Percentiles rank a stretch among this genome's conserved stretches.
These are phyloP conservation scores for Westerdykella sp. DNA, from an alignment of 2,329 filamentous ascomycete species.

Conservation along the genomic window DNA sequence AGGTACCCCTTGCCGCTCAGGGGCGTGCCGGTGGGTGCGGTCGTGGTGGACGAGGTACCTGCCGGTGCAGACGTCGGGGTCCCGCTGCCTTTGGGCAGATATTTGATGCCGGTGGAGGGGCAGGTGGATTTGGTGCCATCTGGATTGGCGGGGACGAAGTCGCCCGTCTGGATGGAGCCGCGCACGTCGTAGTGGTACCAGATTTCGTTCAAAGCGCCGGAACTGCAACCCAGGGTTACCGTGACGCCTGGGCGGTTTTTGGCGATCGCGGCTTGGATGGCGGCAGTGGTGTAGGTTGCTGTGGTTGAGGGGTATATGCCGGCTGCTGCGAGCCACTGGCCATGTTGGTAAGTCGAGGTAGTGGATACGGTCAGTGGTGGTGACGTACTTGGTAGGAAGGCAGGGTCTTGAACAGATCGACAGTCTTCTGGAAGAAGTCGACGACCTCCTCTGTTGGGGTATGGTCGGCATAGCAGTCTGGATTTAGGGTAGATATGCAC, in stretches of 20 bases:
- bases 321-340: conserved; percentile 52
- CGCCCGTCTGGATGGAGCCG: conserved; percentile 54
- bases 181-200: conserved; percentile 60
- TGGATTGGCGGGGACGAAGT: conserved; percentile 53
- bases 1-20: conserved; percentile 57
- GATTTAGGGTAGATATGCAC: conserved; percentile 63
- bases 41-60: conserved; percentile 16
- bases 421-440: conserved; percentile 62
- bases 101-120: conserved; percentile 57
- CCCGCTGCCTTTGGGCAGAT: conserved; percentile 50
- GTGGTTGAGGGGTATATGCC: conserved; percentile 52
- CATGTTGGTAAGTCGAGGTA: neutral
- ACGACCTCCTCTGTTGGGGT: conserved; percentile 57
- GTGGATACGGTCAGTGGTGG: neutral
- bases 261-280: conserved; percentile 56
- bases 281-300: conserved; percentile 53
- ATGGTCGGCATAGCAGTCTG: conserved; percentile 56
- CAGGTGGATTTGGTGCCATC: conserved; percentile 58
- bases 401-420: conserved; percentile 59
- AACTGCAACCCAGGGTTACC: conserved; percentile 55
- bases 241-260: conserved; percentile 49
- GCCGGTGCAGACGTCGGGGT: neutral
- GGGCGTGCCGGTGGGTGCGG: neutral
- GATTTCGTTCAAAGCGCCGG: conserved; percentile 46
- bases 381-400: conserved; percentile 30